Conservation (phyloP, 345 rosid genomes). For the Jatropha curcas region DNA sequence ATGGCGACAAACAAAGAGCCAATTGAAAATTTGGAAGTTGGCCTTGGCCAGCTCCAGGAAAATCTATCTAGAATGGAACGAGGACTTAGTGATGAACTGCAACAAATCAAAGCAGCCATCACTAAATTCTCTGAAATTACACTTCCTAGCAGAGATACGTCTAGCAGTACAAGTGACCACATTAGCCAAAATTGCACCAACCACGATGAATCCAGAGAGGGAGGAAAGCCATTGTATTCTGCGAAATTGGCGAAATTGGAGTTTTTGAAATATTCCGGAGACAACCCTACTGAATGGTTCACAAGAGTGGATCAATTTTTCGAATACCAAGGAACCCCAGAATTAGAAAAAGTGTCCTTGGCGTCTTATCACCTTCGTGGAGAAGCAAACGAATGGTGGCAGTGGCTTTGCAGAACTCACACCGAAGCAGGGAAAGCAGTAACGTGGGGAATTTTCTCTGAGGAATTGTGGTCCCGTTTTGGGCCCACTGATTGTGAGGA, state of each 20-base stretch:
- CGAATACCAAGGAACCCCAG: not conserved
- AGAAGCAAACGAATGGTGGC: constrained; percentile 4
- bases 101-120: too few species aligned
- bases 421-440: not conserved
- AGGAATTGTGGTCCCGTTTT: not conserved
- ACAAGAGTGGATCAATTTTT: not conserved
- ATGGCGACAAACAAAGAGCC: too few species aligned
- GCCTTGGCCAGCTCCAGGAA: too few species aligned
- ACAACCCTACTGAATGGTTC: too few species aligned
- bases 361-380: not conserved
- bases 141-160: too few species aligned
- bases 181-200: too few species aligned
- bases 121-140: too few species aligned
- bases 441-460: not conserved
- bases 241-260: not conserved
- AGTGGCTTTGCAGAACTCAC: not conserved
- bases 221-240: not conserved
- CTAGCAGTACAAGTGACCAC: too few species aligned
- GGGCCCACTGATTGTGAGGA: too few species aligned
- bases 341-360: not conserved
- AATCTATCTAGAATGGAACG: too few species aligned
- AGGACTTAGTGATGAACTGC: too few species aligned
- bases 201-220: not conserved
- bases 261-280: not conserved
- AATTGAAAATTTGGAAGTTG: too few species aligned